A percentile compares a stretch with the other conserved stretches of the same genome.
Evolutionary conservation across 176 grass and related monocot species (phyloP).

Genomic region (Eleusine coracana): DNA sequence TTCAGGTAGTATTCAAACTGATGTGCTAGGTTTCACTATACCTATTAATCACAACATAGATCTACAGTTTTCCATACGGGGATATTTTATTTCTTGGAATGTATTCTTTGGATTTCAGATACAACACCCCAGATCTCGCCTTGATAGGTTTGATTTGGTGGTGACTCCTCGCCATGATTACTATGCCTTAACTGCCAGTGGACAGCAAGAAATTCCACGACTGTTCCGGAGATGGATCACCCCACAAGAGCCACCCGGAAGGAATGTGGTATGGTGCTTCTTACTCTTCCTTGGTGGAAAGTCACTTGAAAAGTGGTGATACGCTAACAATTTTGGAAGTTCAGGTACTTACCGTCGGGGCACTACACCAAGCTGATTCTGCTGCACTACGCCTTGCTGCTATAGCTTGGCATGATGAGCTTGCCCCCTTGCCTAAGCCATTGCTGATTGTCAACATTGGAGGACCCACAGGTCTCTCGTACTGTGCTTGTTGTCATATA

Average conservation of each 20-base stretch:
- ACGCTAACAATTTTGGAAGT: slow-evolving; percentile 34
- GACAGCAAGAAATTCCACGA: slow-evolving; percentile 72
- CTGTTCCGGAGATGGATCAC: slow-evolving; percentile 80
- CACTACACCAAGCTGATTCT: slow-evolving; percentile 91
- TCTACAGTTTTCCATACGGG: background rate
- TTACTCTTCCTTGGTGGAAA: background rate
- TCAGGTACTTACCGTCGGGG: slow-evolving; percentile 81
- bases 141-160: slow-evolving; percentile 90
- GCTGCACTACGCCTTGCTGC: slow-evolving; percentile 76
- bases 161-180: slow-evolving; percentile 92
- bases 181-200: slow-evolving; percentile 78
- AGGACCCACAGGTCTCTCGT: slow-evolving; percentile 71
- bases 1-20: slow-evolving; percentile 66
- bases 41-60: slow-evolving; percentile 15
- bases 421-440: slow-evolving; percentile 82
- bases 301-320: background rate
- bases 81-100: slow-evolving; percentile 16
- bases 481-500: background rate
- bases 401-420: slow-evolving; percentile 86
- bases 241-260: slow-evolving; percentile 71
- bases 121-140: slow-evolving; percentile 78
- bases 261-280: slow-evolving; percentile 70
- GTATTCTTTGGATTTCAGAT: slow-evolving; percentile 58
- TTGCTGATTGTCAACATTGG: slow-evolving; percentile 85
- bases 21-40: slow-evolving; percentile 10